Base-by-base conservation (phyloP, 1,284 basidiomycete genomes). In the Rhizopogon parksii region DNA sequence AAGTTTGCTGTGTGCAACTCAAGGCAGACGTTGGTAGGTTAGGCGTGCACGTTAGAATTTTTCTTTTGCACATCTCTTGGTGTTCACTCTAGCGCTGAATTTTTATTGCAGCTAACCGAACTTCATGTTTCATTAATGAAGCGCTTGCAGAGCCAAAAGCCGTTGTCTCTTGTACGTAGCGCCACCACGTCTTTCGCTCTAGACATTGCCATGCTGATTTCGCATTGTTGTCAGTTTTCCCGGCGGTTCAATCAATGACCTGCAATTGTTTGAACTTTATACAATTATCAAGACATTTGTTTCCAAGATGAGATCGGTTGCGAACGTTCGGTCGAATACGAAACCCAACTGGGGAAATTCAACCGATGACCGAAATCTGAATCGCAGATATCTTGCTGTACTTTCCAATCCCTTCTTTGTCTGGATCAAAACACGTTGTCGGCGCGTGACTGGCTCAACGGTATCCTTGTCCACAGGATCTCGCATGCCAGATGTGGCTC, bases 401-500 rank as follows among this genome's bases (percentile, higher is more conserved):
- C 42, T 30, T 45, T 3, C 30, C 19, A 42, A 24, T 30, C 42
- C 30, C 42, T 14, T 45, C 42, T 45, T 32, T 45, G 42, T 49
- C 47, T 34, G 40, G 12, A 45, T 45, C 42, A 45, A 11, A 21
- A 32, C 47, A 32, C 47, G 30, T 49, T 49, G 47, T 32, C 15
- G 8, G 47, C 46, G 47, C 42, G 47, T 47, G 43, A 48, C 27
- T 45, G 45, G 42, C 32, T 47, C 46, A 24, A 47, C 25, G 21
- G 17, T 21, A 47, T 47, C 43, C 42, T 7, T 30, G 46, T 24
- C 43, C 38, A 25, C 1, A 47, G 46, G 46, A 47, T 47, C 43
- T 47, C 11, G 38, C 46, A 43, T 21, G 17, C 38, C 11, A 47
- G 43, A 47, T 47, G 46, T 47, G 46, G 47, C 47, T 49, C 47